Evolutionary conservation across 2,329 filamentous ascomycete species (phyloP), one percentile per base, ranked within the genome.

Genomic region (Colletotrichum orchidophilum): DNA sequence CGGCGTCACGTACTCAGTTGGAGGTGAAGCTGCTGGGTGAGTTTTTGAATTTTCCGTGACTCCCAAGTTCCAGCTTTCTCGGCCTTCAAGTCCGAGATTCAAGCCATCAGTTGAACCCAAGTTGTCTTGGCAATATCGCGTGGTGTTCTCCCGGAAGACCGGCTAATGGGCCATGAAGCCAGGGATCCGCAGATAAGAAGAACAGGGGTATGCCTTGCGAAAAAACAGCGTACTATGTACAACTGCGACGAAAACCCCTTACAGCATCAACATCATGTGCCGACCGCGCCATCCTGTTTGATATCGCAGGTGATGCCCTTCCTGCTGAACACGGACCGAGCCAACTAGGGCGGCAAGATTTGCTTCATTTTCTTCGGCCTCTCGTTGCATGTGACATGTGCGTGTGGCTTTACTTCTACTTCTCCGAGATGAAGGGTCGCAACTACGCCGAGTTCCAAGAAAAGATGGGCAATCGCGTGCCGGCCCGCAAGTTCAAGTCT

Each of bases 141-240:
- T 35, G 50, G 35, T 42, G 24, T 42, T 57, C 31, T 33, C 21
- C 24, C 57, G 39, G 50, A n/a, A 57, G 9, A 26, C 18, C 21
- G 58, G 46, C 64, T 49, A 63, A 58, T 71, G 64, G 69, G 69
- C 53, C 59, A 13, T 12, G n/a, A 29, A 58, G 91, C 87, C 64
- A 91, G 89, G 0, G 87, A 85, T 62, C 88, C 92, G 3, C 87
- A 90, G 77, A 82, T 80, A 79, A 80, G 31, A 27, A 26, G 27
- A 3, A 90, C 90, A 55, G 87, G 87, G 58, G 91, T 90, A 9
- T 92, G 87, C 85, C 87, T 89, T 80, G 90, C 92, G 92, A 92
- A 65, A 88, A 86, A 74, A 90, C 92, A 79, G 0, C 81, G 89
- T 64, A 86, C 92, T 77, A 75, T 50, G 70, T 77, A 11, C 73